Evolutionary conservation across 2,329 filamentous ascomycete species (phyloP).

Genomic region (Fusarium hainanense): DNA sequence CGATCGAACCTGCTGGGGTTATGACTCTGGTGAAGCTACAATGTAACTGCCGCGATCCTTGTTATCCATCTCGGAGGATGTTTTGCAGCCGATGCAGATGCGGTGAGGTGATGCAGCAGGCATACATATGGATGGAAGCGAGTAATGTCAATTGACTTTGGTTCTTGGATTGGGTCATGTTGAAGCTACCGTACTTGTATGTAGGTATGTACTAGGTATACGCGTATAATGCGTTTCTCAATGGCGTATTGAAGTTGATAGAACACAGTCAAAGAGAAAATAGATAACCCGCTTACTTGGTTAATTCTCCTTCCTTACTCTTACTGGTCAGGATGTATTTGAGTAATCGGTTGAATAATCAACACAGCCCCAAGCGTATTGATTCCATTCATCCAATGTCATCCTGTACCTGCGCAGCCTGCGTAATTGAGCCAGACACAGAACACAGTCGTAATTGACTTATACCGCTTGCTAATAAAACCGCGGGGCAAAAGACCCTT

Average conservation of each 20-base stretch:
- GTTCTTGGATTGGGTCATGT: background rate
- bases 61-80: background rate
- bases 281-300: background rate
- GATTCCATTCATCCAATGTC: background rate
- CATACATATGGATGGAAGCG: background rate
- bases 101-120: background rate
- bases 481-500: constrained; percentile 28
- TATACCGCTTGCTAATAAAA: background rate
- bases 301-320: background rate
- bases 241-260: background rate
- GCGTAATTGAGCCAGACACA: constrained; percentile 2
- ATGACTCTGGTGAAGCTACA: background rate
- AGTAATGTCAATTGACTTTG: background rate
- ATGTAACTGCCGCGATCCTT: constrained; percentile 6
- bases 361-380: background rate
- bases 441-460: background rate
- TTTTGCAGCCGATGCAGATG: background rate
- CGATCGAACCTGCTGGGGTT: background rate
- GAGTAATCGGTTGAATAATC: background rate
- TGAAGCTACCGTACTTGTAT: background rate
- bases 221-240: background rate
- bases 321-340: background rate
- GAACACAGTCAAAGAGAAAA: background rate
- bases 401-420: background rate
- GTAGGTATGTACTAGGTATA: background rate